Evolutionary conservation across 2,329 filamentous ascomycete species (phyloP), one percentile per base, ranked within the genome.

Genomic region (Teratosphaeria nubilosa): DNA sequence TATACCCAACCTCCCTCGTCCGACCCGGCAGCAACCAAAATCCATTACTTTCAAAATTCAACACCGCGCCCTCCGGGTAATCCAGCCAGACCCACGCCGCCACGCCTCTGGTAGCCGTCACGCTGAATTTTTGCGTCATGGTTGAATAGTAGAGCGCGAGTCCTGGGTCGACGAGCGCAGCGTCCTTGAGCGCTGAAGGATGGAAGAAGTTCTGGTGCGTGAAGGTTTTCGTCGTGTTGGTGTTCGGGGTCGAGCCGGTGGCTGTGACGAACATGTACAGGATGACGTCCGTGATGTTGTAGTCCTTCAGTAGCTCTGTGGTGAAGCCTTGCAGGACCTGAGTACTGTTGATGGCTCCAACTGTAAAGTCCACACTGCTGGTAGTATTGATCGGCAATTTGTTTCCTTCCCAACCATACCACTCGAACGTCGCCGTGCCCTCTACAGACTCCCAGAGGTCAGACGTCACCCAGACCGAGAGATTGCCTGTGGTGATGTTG

Each of bases 71-170:
- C 1, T 73, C 69, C 0, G 80, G 79, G 58, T 81, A 77, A 56
- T 80, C 79, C 2, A 83, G 66, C 80, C 80, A 83, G 0, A 80
- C 81, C 71, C 79, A 82, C 3, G 79, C 72, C 3, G 80, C 78
- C 0, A 81, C 73, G 0, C 78, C 80, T 0, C 61, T 72, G 14
- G 70, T 77, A 0, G 80, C 79, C 34, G 73, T 72, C 0, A 82
- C 75, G 0, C 72, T 77, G 61, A 82, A 82, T 2, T 69, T 72
- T 3, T 65, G 62, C 0, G 63, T 67, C 0, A 59, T 34, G 0
- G 64, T 61, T 51, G 73, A 60, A 56, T 75, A 73, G 0, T 64
- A 68, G 2, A 80, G 54, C 7, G 70, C 61, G 1, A 83, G 58
- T 0, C 76, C 74, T 0, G 81, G 81, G 63, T 83, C 78, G 0